Evolutionary conservation across 495 filamentous ascomycete genomes (phyloP), one percentile per base, ranked within the genome.

Genomic region (Astrothelium macrocarpum): DNA sequence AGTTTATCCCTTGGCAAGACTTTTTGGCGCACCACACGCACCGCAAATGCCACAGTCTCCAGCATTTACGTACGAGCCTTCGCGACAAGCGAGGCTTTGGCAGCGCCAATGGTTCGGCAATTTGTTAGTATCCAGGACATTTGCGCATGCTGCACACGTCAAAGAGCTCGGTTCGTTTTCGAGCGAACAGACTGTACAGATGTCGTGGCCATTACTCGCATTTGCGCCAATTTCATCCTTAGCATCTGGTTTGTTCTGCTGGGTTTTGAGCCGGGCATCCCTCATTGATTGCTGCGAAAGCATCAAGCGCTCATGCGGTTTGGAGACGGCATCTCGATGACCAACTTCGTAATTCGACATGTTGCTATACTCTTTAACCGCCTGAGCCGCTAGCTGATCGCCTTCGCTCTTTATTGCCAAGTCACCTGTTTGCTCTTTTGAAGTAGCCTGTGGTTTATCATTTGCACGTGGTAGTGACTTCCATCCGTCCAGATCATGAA

Each of bases 1-100:
- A 28, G 10, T 56, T 28, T 25, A 56, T 56, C 11, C 25, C 29
- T 56, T 29, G 2, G 23, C 25, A 18, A 32, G 23, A 25, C 61
- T 46, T 63, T 68, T 74, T 49, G 66, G 59, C 36, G 71, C 72
- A 18, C 86, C 84, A 69, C 88, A 91, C 28, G 87, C 73, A 23
- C 85, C 87, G 69, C 88, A 91, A 9, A 84, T 67, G 18, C 82
- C 85, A 32, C 76, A 82, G 70, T 90, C 87, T 1, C 78, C 79
- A 2, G 85, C 78, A 67, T 90, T 91, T 56, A 83, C 63, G 70
- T 89, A 90, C 10, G 67, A 32, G 32, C 75, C 79, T 32, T 75
- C 81, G 61, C 71, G 68, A 68, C 87, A 89, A 2, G 72, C 66
- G 16, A 68, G 66, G 68, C 81, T 84, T 23, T 66, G 69, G 68